These are phyloP conservation scores for Colletotrichum tofieldiae DNA, from an alignment of 2,329 filamentous ascomycete genomes.

Conservation along the genomic window DNA sequence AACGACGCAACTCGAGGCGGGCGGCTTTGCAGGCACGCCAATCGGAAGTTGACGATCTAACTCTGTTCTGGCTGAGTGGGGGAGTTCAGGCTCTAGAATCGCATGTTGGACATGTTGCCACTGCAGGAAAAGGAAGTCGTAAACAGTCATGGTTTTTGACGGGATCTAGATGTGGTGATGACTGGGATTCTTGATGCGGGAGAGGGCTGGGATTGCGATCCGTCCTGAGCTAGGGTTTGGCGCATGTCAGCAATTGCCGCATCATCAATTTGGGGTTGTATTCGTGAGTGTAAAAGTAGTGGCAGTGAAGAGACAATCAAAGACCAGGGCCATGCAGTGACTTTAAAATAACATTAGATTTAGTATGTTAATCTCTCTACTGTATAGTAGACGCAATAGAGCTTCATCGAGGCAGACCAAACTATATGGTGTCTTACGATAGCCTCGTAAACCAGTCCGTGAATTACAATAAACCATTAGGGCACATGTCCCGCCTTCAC, in stretches of 20 bases:
- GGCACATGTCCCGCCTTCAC: neutral
- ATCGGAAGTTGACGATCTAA: conserved; percentile 10
- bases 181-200: neutral
- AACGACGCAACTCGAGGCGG: conserved; percentile 11
- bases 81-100: neutral
- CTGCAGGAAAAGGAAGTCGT: neutral
- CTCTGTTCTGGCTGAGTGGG: neutral
- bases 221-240: neutral
- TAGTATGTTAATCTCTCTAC: neutral
- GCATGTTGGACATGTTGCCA: neutral
- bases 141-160: neutral
- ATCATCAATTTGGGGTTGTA: neutral
- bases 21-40: conserved; percentile 4
- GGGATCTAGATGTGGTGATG: neutral
- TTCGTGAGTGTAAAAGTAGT: neutral
- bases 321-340: neutral
- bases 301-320: neutral
- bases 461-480: neutral
- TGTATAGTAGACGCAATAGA: neutral
- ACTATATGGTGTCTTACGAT: neutral
- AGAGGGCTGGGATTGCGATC: neutral
- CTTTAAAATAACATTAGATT: neutral
- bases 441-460: neutral
- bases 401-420: neutral
- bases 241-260: neutral